Base-by-base conservation (phyloP, 1,139 yeast genomes). In the Protomyces inundatus region DNA sequence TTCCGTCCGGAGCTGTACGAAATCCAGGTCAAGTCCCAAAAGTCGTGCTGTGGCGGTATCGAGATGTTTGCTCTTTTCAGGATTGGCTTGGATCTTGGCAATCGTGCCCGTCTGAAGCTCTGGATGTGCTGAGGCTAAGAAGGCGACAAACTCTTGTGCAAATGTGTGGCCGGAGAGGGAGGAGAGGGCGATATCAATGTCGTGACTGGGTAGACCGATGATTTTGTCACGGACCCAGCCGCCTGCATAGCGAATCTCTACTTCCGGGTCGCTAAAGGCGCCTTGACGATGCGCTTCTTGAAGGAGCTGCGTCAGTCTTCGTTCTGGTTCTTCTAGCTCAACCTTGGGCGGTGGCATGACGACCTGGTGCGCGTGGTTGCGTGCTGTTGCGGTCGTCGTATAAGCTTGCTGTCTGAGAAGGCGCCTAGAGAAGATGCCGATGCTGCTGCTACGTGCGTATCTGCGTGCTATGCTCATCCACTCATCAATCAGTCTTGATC, bases 141-240 rank as follows among this genome's bases (percentile, higher is more conserved):
- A 39, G n/a, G 88, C 75, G 74, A 81, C 91, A 35, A 79, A 77
- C 65, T 82, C 82, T 65, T 93, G 76, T 0, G 96, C 97, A 77
- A 95, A 93, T 52, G 85, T 85, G 72, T 88, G 90, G 0, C 99
- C 99, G 0, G 96, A 83, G 71, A 89, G 76, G 65, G 80, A 80
- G 73, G 93, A 90, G 65, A 95, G 82, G 6, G 97, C 98, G 64
- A 93, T 88, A 71, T 93, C 99, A 52, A 93, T 79, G 74, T 93
- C 99, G 72, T 93, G 85, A 63, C 95, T 86, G 39, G 83, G 84
- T 58, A 81, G 80, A 0, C 95, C 95, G 48, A 95, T 77, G 46
- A 93, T 77, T 76, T 93, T 93, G 74, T 93, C 99, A 70, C 99
- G 81, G 4, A 93, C 99, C 99, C 99, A 93, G 0, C 99, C 99